These are phyloP conservation scores for Phytophthora palmivora DNA, from an alignment of 352 stramenopile genomes.

Conservation along the genomic window DNA sequence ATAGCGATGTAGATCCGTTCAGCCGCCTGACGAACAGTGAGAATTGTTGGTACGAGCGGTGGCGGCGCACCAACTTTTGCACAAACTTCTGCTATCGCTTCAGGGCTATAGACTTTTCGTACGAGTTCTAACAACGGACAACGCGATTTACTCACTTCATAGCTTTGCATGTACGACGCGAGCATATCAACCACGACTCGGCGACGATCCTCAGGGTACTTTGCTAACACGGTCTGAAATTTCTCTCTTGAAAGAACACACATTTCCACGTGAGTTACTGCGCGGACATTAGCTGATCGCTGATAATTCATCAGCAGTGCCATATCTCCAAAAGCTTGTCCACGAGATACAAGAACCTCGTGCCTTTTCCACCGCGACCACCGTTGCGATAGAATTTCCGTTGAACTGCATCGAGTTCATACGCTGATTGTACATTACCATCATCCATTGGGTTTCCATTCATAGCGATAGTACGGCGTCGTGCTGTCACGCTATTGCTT, in stretches of 20 bases:
- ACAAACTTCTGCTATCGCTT: conserved; percentile 28
- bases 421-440: conserved; percentile 21
- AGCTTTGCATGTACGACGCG: conserved; percentile 40
- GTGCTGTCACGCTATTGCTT: conserved; percentile 18
- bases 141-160: conserved; percentile 20
- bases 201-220: conserved; percentile 41
- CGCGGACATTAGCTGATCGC: conserved; percentile 48
- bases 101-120: conserved; percentile 30
- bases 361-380: conserved; percentile 7
- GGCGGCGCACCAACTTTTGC: conserved; percentile 6
- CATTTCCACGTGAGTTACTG: conserved; percentile 61
- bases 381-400: conserved; percentile 21
- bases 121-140: conserved; percentile 41
- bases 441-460: conserved; percentile 11
- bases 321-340: conserved; percentile 59
- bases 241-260: conserved; percentile 47
- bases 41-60: conserved; percentile 2
- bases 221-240: conserved; percentile 48
- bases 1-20: conserved; percentile 39
- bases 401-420: conserved; percentile 33
- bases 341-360: conserved; percentile 26
- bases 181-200: conserved; percentile 44
- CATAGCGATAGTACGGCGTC: conserved; percentile 6
- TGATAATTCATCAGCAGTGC: conserved; percentile 65
- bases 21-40: conserved; percentile 28